phyloP scores from a whole-genome alignment of 129 eudicot species.

The Tagetes erecta region DNA sequence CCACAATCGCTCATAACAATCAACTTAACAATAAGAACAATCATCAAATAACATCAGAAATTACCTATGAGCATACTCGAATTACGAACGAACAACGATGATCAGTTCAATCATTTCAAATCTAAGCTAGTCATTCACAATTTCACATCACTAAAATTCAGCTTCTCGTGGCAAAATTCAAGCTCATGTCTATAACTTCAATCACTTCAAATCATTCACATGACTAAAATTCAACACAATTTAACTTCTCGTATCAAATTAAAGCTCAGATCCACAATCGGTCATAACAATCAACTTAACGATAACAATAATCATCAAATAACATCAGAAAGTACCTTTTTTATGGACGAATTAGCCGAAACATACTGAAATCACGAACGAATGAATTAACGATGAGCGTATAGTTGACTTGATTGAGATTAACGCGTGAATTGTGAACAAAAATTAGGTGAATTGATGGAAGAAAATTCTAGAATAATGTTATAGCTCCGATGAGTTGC shows the following conservation, averaged over 20 bases:
- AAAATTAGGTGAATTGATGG: not conserved
- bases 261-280: constrained; percentile 26
- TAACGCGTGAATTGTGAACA: not conserved
- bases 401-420: constrained; percentile 6
- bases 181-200: constrained; percentile 5
- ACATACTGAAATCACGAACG: too few relatives aligned
- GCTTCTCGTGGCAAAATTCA: constrained; percentile 23
- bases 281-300: not conserved
- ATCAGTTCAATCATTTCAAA: not conserved
- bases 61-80: constrained; percentile 23
- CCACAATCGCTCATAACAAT: constrained; percentile 4
- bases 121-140: not conserved
- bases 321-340: constrained; percentile 15
- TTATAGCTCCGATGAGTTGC: not conserved
- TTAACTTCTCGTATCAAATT: constrained; percentile 17
- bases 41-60: not conserved
- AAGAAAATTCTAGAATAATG: not conserved
- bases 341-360: not conserved
- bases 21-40: not conserved
- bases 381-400: too few relatives aligned
- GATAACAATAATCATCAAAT: not conserved
- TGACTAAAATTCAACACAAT: not conserved
- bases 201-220: not conserved
- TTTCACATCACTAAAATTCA: not conserved
- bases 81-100: not conserved